Evolutionary conservation across 1,139 yeast genomes (phyloP), one percentile per base, ranked within the genome.

Genomic region (Saccharomycopsis hybrid): DNA sequence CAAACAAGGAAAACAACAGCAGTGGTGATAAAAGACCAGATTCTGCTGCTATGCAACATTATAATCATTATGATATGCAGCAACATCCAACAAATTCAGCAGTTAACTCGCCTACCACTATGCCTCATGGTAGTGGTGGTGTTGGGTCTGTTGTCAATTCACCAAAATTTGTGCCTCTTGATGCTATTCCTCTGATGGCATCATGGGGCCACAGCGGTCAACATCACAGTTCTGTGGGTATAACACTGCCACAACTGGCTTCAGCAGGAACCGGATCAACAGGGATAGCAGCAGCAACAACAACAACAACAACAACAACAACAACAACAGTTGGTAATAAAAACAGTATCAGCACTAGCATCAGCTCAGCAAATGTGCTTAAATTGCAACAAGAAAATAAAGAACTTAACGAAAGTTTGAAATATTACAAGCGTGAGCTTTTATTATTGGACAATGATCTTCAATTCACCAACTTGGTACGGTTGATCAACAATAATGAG

Each of bases 401-500:
- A 9, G 37, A 50, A 27, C 31, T 59, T 30, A 29, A 31, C 7
- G 42, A 51, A 41, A 44, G 46, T 8, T 28, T 70, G 9, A 72
- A 71, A 43, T 75, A 67, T 56, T 76, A 72, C 55, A 72, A 69
- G 47, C 56, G 81, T 56, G 77, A 77, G 51, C 61, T 77, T 30
- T 59, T 76, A 35, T 61, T 77, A 37, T 57, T 69, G 55, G 70
- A 69, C 53, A 77, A 76, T 57, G 81, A 76, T 56, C 57, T 73
- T 47, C 78, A 75, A 49, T 76, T 77, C 56, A 57, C 72, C 2
- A 67, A 69, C 48, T 73, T 73, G 59, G 60, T 73, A 61, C 69
- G 69, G 47, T 65, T 69, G 44, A 59, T 74, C 54, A 69, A 65
- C 51, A 68, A 68, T 50, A 62, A 59, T 44, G 67, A 69, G 46